Percentiles rank a stretch among this genome's conserved stretches.
These are phyloP conservation scores for Zygotorulaspora sp. DNA, from an alignment of 805 yeast species.

Conservation along the genomic window DNA sequence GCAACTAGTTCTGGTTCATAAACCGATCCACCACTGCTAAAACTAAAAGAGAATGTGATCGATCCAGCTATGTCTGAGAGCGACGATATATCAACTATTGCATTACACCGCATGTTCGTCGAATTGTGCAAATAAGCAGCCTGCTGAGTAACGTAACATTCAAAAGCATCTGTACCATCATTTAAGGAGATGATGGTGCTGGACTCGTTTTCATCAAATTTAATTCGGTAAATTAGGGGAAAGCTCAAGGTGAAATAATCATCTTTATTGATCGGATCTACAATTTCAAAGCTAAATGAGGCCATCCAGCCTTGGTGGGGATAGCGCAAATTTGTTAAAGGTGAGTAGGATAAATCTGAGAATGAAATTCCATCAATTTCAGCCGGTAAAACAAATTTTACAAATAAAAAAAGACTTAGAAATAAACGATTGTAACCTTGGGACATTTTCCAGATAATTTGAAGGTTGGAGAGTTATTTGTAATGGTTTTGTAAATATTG, in stretches of 20 bases:
- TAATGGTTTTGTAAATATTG: neutral
- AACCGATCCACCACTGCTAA: slow-evolving; percentile 36
- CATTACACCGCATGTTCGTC: slow-evolving; percentile 33
- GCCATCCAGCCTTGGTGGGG: slow-evolving; percentile 38
- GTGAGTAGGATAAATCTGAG: slow-evolving; percentile 14
- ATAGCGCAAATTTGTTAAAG: slow-evolving; percentile 11
- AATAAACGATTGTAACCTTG: slow-evolving; percentile 12
- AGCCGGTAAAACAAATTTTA: slow-evolving; percentile 9
- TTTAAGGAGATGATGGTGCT: slow-evolving; percentile 19
- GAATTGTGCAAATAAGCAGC: slow-evolving; percentile 34
- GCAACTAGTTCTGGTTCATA: slow-evolving; percentile 32
- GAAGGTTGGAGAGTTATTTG: no score
- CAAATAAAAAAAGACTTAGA: slow-evolving; percentile 1
- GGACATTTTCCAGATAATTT: no score
- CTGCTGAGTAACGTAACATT: slow-evolving; percentile 35
- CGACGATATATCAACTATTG: slow-evolving; percentile 19
- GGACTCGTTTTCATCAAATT: slow-evolving; percentile 26
- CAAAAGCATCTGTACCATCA: slow-evolving; percentile 29
- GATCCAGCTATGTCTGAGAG: slow-evolving; percentile 28
- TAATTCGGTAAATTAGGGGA: slow-evolving; percentile 35
- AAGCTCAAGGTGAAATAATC: slow-evolving; percentile 29
- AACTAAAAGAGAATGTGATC: slow-evolving; percentile 30
- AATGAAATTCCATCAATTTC: slow-evolving; percentile 14
- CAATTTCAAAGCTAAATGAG: slow-evolving; percentile 27
- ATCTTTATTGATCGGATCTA: slow-evolving; percentile 20